phyloP scores from a whole-genome alignment of 116 monocot genomes.

The Thalassia testudinum region DNA sequence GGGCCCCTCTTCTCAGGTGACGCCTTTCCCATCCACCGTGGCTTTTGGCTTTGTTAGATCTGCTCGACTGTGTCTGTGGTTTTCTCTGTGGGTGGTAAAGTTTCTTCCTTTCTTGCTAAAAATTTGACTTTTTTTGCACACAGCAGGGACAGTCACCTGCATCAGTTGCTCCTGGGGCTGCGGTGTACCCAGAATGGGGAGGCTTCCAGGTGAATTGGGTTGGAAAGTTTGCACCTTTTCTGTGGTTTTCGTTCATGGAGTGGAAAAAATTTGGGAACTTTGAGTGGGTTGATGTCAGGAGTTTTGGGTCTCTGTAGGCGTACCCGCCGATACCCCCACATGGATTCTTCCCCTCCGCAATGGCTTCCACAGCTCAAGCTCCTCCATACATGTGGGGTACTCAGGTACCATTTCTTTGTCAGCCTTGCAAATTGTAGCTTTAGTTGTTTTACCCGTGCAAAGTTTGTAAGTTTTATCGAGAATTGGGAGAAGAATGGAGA shows the following conservation, averaged over 20 bases:
- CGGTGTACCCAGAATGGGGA: slow-evolving; percentile 82
- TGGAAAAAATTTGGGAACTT: neutral
- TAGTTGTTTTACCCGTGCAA: no score
- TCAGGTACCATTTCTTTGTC: slow-evolving; percentile 60
- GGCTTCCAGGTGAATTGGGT: slow-evolving; percentile 54
- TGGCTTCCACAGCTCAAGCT: slow-evolving; percentile 53
- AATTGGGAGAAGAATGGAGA: no score
- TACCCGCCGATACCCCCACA: slow-evolving; percentile 83
- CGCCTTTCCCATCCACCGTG: neutral
- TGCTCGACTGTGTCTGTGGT: neutral
- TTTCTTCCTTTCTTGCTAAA: neutral
- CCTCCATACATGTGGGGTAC: slow-evolving; percentile 96
- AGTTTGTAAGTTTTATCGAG: no score
- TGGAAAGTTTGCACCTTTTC: neutral
- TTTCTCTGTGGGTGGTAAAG: neutral
- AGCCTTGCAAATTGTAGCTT: no score
- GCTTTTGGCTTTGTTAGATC: neutral
- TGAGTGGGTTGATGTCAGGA: no score
- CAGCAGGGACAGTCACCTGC: slow-evolving; percentile 39
- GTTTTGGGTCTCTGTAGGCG: slow-evolving; percentile 31
- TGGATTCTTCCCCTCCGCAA: slow-evolving; percentile 71
- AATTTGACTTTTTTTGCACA: neutral
- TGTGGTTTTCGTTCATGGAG: neutral
- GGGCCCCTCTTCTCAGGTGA: slow-evolving; percentile 13
- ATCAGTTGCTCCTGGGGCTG: slow-evolving; percentile 16